Base-by-base conservation (phyloP, 2,329 filamentous ascomycete species). In the Pseudopyricularia javanii region DNA sequence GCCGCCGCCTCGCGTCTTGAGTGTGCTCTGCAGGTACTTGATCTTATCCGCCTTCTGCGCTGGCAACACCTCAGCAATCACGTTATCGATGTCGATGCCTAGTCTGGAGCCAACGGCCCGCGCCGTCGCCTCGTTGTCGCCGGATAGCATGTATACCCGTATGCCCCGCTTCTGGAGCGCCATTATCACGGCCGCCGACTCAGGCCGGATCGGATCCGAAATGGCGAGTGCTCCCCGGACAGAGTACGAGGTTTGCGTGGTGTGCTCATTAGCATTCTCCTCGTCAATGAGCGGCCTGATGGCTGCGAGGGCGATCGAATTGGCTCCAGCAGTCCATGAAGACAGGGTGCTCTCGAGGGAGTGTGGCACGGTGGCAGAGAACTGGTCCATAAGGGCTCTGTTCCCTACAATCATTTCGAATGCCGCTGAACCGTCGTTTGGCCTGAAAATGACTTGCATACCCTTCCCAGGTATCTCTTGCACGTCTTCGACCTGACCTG, bases 131-230 rank as follows among this genome's bases (percentile, higher is more conserved):
- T 74, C 71, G 62, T 95, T 95, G 70, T 96, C 91, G 30, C 91
- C 91, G 0, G 89, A 94, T 35, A 95, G 82, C 88, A 96, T 94
- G 82, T 85, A 95, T 4, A 95, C 86, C 32, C 83, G 79, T 48
- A 86, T 83, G 20, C 85, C 82, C 15, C 78, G 78, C 4, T 75
- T 67, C 45, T 79, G 76, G 0, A 95, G 78, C 1, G 82, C 74
- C 7, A 69, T 66, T 54, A 95, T 77, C 17, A 91, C 81, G 7
- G 70, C 62, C 1, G 70, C 67, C 0, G 89, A 83, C 66, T 94
- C 88, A 0, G 80, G 77, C 2, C 91, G 85, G 57, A 95, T 79
- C 1, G 88, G 82, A 59, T 96, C 91, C 0, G 90, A 83, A 49
- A 91, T 84, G 48, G 88, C 82, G 58, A 95, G 82, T 11, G 83